Evolutionary conservation across 164 flowering plant genomes (phyloP).

Genomic region (Euptelea pleiosperma): DNA sequence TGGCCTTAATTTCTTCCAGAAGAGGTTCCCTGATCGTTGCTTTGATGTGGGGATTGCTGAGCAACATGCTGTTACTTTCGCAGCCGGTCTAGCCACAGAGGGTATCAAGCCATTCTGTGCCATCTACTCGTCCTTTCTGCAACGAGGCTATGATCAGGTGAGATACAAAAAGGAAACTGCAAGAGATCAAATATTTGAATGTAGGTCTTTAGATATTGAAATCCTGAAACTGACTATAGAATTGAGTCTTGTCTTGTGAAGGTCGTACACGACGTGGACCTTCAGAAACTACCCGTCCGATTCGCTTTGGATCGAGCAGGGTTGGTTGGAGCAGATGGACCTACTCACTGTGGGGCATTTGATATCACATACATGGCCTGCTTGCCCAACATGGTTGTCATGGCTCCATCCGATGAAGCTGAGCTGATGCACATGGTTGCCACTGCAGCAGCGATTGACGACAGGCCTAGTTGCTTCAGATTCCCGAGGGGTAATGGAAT

Average conservation of each 20-base stretch:
- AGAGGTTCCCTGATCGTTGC: conserved; percentile 78
- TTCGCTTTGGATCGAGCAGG: conserved; percentile 93
- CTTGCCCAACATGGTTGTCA: conserved; percentile 91
- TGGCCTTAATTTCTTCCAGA: conserved; percentile 84
- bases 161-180: not conserved
- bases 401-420: conserved; percentile 93
- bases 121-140: conserved; percentile 87
- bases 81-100: conserved; percentile 90
- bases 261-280: conserved; percentile 95
- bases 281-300: conserved; percentile 87
- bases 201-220: not conserved
- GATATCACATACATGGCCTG: conserved; percentile 94
- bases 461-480: conserved; percentile 88
- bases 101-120: conserved; percentile 98
- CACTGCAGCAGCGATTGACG: conserved; percentile 82
- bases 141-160: conserved; percentile 93
- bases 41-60: conserved; percentile 97
- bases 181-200: not conserved
- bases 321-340: conserved; percentile 94
- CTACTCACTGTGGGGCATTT: conserved; percentile 96
- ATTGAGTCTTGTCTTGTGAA: conserved; percentile 19
- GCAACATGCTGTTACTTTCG: conserved; percentile 96
- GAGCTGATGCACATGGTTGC: conserved; percentile 95
- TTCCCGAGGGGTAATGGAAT: conserved; percentile 89
- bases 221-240: not conserved